A percentile compares a stretch with the other conserved stretches of the same genome.
These are phyloP conservation scores for Endocalyx cinctus DNA, from an alignment of 2,329 filamentous ascomycete genomes.

Conservation along the genomic window DNA sequence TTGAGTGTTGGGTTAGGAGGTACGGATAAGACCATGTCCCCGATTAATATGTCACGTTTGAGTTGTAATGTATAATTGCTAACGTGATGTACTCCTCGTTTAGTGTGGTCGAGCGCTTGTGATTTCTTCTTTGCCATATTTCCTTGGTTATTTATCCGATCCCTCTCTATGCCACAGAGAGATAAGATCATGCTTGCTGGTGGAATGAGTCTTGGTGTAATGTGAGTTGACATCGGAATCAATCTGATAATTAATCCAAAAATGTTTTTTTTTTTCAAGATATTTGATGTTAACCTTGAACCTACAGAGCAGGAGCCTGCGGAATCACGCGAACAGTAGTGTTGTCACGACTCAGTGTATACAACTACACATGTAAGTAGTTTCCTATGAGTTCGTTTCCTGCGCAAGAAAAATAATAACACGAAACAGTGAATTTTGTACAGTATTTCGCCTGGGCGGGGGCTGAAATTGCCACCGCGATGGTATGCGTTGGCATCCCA, in stretches of 20 bases:
- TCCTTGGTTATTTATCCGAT: constrained; percentile 24
- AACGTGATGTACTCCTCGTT: constrained; percentile 15
- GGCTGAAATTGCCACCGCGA: constrained; percentile 23
- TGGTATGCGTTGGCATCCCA: constrained; percentile 23
- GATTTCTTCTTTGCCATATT: constrained; percentile 22
- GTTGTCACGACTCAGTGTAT: constrained; percentile 19
- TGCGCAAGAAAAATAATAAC: too few relatives aligned
- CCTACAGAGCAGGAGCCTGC: constrained; percentile 29
- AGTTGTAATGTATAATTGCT: too few relatives aligned
- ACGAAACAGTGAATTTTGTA: constrained; percentile 21
- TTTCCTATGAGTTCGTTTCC: neutral
- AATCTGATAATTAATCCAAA: too few relatives aligned
- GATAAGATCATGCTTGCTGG: constrained; percentile 24
- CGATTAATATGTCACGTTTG: neutral
- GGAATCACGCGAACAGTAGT: constrained; percentile 27
- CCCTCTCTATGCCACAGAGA: constrained; percentile 19
- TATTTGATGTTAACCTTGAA: constrained; percentile 3
- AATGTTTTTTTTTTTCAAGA: too few relatives aligned
- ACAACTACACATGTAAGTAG: constrained; percentile 22
- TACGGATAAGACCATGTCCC: constrained; percentile 7
- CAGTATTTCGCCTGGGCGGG: constrained; percentile 26
- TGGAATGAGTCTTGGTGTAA: constrained; percentile 24
- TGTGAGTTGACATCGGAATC: constrained; percentile 15
- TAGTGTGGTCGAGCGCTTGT: constrained; percentile 32
- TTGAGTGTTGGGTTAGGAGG: constrained; percentile 32